These are phyloP conservation scores for Hypomyces perniciosus DNA, from an alignment of 2,329 filamentous ascomycete species.

Conservation along the genomic window DNA sequence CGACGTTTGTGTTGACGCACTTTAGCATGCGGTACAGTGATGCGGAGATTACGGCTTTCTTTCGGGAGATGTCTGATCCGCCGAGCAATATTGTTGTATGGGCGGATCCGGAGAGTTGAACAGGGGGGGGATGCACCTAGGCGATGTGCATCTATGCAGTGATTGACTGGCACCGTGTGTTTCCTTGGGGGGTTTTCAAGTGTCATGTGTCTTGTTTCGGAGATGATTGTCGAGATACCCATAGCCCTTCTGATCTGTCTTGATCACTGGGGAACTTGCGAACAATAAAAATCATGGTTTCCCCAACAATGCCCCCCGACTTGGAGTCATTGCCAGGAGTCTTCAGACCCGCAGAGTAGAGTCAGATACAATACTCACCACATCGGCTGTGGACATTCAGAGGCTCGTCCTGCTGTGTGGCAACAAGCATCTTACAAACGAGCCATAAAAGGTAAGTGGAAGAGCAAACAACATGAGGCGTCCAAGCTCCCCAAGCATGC, in stretches of 20 bases:
- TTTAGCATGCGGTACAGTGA: conserved; percentile 42
- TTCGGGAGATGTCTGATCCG: conserved; percentile 32
- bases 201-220: neutral
- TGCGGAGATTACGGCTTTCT: conserved; percentile 35
- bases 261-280: no score
- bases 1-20: conserved; percentile 42
- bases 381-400: neutral
- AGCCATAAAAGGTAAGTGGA: neutral
- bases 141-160: neutral
- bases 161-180: neutral
- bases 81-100: conserved; percentile 42
- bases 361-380: no score
- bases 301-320: no score
- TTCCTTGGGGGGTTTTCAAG: neutral
- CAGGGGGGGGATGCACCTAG: neutral
- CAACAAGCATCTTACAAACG: neutral
- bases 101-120: conserved; percentile 34
- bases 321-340: no score
- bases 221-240: neutral
- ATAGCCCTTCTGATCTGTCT: no score
- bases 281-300: no score
- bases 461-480: neutral
- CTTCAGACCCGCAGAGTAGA: no score
- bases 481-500: neutral
- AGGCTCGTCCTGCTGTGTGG: neutral